Conservation (phyloP, 805 yeast genomes). For the Priceomyces melissophilus region DNA sequence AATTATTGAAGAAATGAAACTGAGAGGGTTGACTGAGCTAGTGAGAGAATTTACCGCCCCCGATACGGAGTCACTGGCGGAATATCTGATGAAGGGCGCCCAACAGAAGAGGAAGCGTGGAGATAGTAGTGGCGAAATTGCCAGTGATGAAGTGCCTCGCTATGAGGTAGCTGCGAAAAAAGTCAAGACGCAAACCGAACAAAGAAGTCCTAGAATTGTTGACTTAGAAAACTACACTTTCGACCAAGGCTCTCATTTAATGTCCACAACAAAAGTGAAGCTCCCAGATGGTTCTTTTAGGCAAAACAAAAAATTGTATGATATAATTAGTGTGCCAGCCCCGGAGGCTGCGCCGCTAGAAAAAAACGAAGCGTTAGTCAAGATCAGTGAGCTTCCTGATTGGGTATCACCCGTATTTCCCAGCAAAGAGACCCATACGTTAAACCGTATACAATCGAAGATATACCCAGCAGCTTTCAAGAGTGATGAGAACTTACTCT, state of each 20-base stretch:
- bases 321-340: constrained; percentile 89
- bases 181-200: constrained; percentile 3
- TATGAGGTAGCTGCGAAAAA: constrained; percentile 7
- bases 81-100: too few relatives aligned
- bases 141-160: neutral
- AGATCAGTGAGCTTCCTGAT: constrained; percentile 62
- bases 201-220: constrained; percentile 49
- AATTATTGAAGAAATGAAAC: constrained; percentile 37
- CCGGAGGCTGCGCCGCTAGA: constrained; percentile 50
- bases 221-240: constrained; percentile 62
- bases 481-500: constrained; percentile 64
- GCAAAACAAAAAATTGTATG: constrained; percentile 68
- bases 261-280: constrained; percentile 62
- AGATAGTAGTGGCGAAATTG: constrained; percentile 5
- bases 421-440: constrained; percentile 53
- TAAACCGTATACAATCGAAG: constrained; percentile 81
- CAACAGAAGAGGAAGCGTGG: constrained; percentile 18
- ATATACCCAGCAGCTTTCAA: constrained; percentile 77
- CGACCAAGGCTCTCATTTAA: constrained; percentile 68
- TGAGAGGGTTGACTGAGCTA: constrained; percentile 37
- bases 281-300: constrained; percentile 85
- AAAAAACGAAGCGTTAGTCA: constrained; percentile 44
- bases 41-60: constrained; percentile 32
- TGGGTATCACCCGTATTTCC: constrained; percentile 85
- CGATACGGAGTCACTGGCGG: too few relatives aligned